phyloP scores from a whole-genome alignment of 2,329 filamentous ascomycete species.

The Raffaelea albimanens region DNA sequence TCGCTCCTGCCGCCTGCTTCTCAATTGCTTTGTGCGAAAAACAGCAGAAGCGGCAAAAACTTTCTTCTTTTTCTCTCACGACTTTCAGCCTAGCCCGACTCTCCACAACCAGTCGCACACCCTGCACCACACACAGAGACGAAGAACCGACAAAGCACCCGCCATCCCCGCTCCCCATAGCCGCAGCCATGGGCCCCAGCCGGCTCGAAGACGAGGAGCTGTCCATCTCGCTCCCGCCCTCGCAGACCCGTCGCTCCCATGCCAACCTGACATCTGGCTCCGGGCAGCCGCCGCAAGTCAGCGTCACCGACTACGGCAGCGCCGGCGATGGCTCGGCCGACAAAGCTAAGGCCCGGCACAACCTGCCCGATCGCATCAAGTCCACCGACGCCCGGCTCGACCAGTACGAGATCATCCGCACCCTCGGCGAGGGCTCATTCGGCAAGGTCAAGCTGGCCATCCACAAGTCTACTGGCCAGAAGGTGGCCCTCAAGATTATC shows the following conservation, averaged over 20 bases:
- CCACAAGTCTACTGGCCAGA: conserved; percentile 83
- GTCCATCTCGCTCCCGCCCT: conserved; percentile 63
- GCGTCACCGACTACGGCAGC: conserved; percentile 22
- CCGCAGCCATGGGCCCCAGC: conserved; percentile 36
- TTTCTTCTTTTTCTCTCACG: not conserved
- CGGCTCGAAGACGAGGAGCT: conserved; percentile 74
- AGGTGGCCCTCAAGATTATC: conserved; percentile 97
- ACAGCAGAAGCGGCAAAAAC: not conserved
- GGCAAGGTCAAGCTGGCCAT: conserved; percentile 97
- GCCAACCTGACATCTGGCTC: conserved; percentile 16
- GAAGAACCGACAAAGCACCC: not conserved
- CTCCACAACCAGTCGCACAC: too few species aligned
- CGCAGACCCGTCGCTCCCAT: conserved; percentile 46
- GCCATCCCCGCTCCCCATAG: not conserved
- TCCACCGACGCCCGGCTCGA: conserved; percentile 35
- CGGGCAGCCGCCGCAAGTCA: conserved; percentile 23
- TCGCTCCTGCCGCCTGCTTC: not conserved
- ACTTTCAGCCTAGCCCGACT: not conserved
- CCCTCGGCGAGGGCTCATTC: conserved; percentile 92
- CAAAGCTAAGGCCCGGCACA: not conserved
- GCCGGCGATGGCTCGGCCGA: conserved; percentile 18
- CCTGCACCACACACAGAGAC: too few species aligned
- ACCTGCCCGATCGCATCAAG: conserved; percentile 15
- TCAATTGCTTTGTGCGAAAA: not conserved
- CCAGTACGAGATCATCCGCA: conserved; percentile 84